phyloP scores from a whole-genome alignment of 2,329 filamentous ascomycete genomes.

The Penicillium glabrum region DNA sequence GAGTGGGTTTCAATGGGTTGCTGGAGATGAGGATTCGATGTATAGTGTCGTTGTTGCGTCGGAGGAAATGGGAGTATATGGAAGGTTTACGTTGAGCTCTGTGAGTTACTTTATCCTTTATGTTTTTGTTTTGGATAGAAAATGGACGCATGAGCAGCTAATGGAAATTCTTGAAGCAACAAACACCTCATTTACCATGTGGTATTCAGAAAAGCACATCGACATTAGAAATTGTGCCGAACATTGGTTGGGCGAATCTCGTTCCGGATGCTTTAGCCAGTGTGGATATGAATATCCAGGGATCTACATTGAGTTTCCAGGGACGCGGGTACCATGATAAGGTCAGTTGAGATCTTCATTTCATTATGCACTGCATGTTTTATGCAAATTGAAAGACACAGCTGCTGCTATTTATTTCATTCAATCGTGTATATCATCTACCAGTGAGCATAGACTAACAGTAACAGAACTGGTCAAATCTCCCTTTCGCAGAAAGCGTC shows the following conservation, averaged over 20 bases:
- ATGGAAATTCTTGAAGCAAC: background rate
- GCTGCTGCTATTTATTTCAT: too few species aligned
- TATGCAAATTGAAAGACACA: too few species aligned
- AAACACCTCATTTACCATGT: conserved; percentile 15
- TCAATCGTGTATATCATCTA: too few species aligned
- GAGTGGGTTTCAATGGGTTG: conserved; percentile 14
- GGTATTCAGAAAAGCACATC: conserved; percentile 8
- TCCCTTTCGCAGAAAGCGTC: conserved; percentile 33
- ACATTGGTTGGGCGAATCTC: conserved; percentile 42
- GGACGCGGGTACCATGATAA: conserved; percentile 50
- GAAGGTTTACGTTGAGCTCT: conserved; percentile 9
- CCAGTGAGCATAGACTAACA: background rate
- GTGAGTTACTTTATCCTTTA: conserved; percentile 2
- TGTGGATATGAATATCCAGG: conserved; percentile 32
- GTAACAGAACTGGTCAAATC: conserved; percentile 44
- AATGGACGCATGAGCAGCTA: background rate
- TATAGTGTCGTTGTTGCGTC: conserved; percentile 17
- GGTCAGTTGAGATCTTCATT: conserved; percentile 16
- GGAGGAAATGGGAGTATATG: conserved; percentile 11
- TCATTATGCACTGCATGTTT: too few species aligned
- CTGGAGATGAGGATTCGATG: conserved; percentile 1
- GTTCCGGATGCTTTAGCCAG: conserved; percentile 35
- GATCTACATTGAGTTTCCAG: conserved; percentile 31
- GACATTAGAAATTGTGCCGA: conserved; percentile 21
- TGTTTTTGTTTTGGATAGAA: background rate